Evolutionary conservation across 352 stramenopile species (phyloP).

Genomic region (Peronospora belbahrii): DNA sequence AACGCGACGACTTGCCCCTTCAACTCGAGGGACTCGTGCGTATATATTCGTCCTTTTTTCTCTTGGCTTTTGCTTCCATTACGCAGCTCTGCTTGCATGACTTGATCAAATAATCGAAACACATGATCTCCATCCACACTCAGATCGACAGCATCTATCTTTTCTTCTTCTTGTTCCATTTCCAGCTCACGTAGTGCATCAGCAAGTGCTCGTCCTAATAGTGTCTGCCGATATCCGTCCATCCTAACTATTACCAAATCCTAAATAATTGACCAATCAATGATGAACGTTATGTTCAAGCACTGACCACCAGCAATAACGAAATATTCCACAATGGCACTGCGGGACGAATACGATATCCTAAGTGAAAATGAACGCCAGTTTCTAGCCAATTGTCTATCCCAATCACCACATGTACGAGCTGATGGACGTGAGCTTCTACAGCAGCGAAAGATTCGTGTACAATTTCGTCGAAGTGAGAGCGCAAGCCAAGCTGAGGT

Average conservation of each 20-base stretch:
- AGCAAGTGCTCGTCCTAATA: constrained; percentile 51
- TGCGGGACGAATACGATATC: constrained; percentile 61
- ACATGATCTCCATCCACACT: constrained; percentile 36
- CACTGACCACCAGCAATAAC: constrained; percentile 6
- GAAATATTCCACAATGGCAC: constrained; percentile 28
- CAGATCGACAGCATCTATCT: not conserved
- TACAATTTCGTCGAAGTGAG: constrained; percentile 77
- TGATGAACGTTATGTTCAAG: not conserved
- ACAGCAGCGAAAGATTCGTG: constrained; percentile 73
- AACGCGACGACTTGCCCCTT: constrained; percentile 38
- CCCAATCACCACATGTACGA: constrained; percentile 48
- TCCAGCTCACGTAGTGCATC: constrained; percentile 58
- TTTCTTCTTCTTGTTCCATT: constrained; percentile 2
- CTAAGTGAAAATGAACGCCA: constrained; percentile 75
- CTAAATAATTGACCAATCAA: constrained; percentile 16
- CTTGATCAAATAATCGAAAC: constrained; percentile 52
- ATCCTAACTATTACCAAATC: constrained; percentile 14
- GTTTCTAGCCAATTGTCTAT: constrained; percentile 64
- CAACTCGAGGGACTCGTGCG: constrained; percentile 41
- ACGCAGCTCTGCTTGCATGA: constrained; percentile 27
- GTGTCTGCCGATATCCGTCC: constrained; percentile 55
- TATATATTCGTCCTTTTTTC: constrained; percentile 21
- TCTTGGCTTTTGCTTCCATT: constrained; percentile 3
- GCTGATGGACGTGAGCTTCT: constrained; percentile 72
- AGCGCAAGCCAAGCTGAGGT: constrained; percentile 72